Evolutionary conservation across 2,329 filamentous ascomycete species (phyloP).

Genomic region (Colletotrichum destructivum): DNA sequence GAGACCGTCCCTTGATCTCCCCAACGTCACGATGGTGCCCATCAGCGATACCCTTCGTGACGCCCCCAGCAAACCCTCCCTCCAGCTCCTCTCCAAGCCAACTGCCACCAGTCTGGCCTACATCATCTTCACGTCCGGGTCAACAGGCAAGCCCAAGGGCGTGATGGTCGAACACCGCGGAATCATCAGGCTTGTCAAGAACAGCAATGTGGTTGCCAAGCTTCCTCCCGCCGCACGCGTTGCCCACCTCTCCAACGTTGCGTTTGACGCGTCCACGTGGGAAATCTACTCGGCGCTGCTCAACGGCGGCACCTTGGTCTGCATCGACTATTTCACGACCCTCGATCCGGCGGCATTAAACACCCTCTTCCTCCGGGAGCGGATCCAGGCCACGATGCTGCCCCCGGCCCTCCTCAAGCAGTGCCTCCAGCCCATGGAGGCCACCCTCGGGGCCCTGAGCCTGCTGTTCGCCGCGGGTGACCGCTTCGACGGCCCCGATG

Average conservation of each 20-base stretch:
- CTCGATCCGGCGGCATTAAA: conserved; percentile 39
- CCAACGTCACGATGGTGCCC: conserved; percentile 34
- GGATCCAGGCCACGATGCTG: conserved; percentile 53
- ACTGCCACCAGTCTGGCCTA: conserved; percentile 24
- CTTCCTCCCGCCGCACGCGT: neutral
- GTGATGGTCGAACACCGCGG: conserved; percentile 31
- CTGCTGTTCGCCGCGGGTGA: conserved; percentile 56
- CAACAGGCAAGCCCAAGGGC: conserved; percentile 38
- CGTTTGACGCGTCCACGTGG: conserved; percentile 44
- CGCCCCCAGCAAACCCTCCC: too few relatives aligned
- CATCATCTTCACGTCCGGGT: conserved; percentile 39
- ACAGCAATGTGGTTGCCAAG: conserved; percentile 20
- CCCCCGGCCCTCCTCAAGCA: conserved; percentile 39
- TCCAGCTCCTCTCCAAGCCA: neutral
- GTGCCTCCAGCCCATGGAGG: conserved; percentile 51
- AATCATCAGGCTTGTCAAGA: neutral
- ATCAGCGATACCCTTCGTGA: conserved; percentile 25
- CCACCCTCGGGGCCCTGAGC: conserved; percentile 49
- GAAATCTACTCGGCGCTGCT: conserved; percentile 45
- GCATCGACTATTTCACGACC: conserved; percentile 42
- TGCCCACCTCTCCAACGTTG: conserved; percentile 38
- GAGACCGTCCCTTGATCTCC: conserved; percentile 15
- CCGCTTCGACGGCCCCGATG: conserved; percentile 30
- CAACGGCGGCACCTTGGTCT: conserved; percentile 44
- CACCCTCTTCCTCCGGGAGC: conserved; percentile 47